Evolutionary conservation across 495 filamentous ascomycete genomes (phyloP).

Genomic region (Filosporella fistucella): DNA sequence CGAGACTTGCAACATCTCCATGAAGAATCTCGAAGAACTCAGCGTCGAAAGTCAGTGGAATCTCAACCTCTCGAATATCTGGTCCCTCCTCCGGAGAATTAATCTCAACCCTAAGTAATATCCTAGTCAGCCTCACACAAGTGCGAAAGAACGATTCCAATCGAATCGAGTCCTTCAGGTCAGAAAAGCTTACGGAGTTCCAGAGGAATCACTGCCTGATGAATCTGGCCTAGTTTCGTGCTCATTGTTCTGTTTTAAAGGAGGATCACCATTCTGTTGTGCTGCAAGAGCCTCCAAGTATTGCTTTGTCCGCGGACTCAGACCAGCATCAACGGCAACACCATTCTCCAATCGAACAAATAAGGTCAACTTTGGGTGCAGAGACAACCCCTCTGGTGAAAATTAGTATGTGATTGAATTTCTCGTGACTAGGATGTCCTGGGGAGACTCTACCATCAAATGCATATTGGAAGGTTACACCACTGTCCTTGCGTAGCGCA

Average conservation of each 20-base stretch:
- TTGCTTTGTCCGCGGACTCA: constrained; percentile 47
- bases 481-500: constrained; percentile 2
- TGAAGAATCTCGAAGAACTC: constrained; percentile 66
- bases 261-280: background rate
- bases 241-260: too few species aligned
- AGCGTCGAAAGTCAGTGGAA: constrained; percentile 61
- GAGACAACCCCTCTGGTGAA: constrained; percentile 29
- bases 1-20: constrained; percentile 55
- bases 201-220: too few species aligned
- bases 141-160: too few species aligned
- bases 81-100: too few species aligned
- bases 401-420: background rate
- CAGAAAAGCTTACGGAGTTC: too few species aligned
- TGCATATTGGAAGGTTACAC: constrained; percentile 24
- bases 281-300: constrained; percentile 35
- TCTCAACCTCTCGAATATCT: too few species aligned
- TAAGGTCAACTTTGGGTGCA: constrained; percentile 56
- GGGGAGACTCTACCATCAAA: constrained; percentile 21
- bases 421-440: background rate
- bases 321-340: constrained; percentile 46
- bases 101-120: too few species aligned
- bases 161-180: too few species aligned
- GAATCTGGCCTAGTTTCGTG: too few species aligned
- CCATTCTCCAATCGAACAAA: constrained; percentile 47
- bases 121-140: too few species aligned